Percentiles rank a stretch among this genome's conserved stretches.
Evolutionary conservation across 495 filamentous ascomycete genomes (phyloP).

Genomic region (Penicillium daleae): DNA sequence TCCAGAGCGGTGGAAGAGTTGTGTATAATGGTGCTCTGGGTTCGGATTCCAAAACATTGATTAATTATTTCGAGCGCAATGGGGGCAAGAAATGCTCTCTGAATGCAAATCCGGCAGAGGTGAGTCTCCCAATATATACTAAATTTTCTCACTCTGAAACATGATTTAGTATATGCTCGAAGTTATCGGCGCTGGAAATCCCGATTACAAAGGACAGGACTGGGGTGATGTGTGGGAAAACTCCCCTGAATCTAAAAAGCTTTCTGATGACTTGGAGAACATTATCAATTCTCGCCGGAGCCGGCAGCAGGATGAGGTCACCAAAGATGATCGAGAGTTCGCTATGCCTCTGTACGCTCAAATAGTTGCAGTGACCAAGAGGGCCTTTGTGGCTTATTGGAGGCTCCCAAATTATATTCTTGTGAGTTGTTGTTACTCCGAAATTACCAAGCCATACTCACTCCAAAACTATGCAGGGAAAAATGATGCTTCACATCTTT

Average conservation of each 20-base stretch:
- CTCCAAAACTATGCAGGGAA: conserved; percentile 40
- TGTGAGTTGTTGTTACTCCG: conserved; percentile 24
- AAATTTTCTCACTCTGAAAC: neutral
- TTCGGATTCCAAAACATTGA: conserved; percentile 54
- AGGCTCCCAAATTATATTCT: conserved; percentile 61
- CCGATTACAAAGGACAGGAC: conserved; percentile 63
- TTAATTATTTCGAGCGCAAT: conserved; percentile 66
- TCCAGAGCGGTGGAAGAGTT: conserved; percentile 69
- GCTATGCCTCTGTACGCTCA: conserved; percentile 62
- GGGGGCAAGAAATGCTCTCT: conserved; percentile 61
- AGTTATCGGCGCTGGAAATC: conserved; percentile 66
- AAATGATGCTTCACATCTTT: conserved; percentile 65
- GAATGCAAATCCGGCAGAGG: conserved; percentile 65
- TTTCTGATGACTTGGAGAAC: conserved; percentile 51
- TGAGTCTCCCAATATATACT: conserved; percentile 16
- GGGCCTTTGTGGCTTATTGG: conserved; percentile 64
- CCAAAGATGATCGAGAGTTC: conserved; percentile 56
- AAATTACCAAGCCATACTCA: neutral
- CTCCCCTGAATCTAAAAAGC: conserved; percentile 46
- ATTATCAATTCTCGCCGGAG: conserved; percentile 44
- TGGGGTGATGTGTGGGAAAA: conserved; percentile 64
- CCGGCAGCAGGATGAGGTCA: conserved; percentile 34
- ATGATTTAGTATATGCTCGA: conserved; percentile 63
- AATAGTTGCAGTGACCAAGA: conserved; percentile 50
- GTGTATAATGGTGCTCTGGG: conserved; percentile 73